Conservation (phyloP, 2,329 filamentous ascomycete species). For the Pseudophaeomoniella oleicola region DNA sequence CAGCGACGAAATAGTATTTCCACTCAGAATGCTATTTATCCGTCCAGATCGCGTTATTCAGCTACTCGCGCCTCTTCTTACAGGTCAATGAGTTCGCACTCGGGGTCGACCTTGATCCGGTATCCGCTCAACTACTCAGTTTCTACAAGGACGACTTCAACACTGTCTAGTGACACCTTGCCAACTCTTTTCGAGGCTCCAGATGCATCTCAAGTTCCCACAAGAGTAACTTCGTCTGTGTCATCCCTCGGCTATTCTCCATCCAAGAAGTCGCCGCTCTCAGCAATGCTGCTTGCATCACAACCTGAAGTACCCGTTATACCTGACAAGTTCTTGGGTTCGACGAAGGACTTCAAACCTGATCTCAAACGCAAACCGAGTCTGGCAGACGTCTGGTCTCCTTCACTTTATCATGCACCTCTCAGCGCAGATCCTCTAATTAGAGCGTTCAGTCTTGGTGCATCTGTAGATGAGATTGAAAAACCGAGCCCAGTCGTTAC, state of each 20-base stretch:
- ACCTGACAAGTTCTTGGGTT: conserved; percentile 1
- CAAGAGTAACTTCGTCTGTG: not conserved
- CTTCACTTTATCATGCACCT: not conserved
- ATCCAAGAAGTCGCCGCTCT: conserved; percentile 1
- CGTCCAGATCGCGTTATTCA: not conserved
- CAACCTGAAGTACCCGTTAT: conserved; percentile 2
- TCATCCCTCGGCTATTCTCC: not conserved
- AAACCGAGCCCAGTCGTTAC: not conserved
- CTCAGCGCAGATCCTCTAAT: conserved; percentile 2
- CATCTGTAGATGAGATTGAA: not conserved
- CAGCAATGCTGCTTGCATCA: conserved; percentile 1
- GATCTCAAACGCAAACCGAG: not conserved
- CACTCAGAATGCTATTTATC: not conserved
- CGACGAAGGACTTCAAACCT: not conserved
- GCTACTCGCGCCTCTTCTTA: not conserved
- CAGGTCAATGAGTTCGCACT: not conserved
- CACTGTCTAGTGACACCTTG: not conserved
- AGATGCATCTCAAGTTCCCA: not conserved
- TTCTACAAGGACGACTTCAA: not conserved
- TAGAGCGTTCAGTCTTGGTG: conserved; percentile 2
- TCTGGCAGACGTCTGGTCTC: conserved; percentile 1
- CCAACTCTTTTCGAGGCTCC: not conserved
- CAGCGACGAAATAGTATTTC: not conserved
- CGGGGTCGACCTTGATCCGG: not conserved
- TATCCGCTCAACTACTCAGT: not conserved